These are phyloP conservation scores for Nepenthes mirabilis DNA, from an alignment of 148 eudicot genomes.

Conservation along the genomic window DNA sequence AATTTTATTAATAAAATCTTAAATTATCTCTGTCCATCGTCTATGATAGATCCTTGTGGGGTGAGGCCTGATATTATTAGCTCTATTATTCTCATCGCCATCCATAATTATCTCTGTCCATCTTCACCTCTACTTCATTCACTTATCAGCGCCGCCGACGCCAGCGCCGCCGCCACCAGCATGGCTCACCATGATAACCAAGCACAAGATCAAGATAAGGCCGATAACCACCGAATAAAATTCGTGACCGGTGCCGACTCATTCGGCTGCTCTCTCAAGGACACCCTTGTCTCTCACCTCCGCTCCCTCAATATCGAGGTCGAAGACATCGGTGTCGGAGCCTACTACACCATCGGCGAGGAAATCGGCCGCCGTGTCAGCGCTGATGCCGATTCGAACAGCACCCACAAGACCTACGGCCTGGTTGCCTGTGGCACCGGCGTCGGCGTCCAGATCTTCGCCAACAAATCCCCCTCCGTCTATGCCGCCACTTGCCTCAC, in stretches of 20 bases:
- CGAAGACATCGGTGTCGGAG: slow-evolving; percentile 69
- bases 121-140: too few relatives aligned
- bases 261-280: slow-evolving; percentile 55
- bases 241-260: slow-evolving; percentile 80
- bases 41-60: too few relatives aligned
- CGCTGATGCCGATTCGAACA: slow-evolving; percentile 10
- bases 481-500: slow-evolving; percentile 65
- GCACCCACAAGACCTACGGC: slow-evolving; percentile 30
- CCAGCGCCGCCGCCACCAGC: background rate
- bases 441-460: slow-evolving; percentile 69
- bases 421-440: slow-evolving; percentile 80
- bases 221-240: slow-evolving; percentile 25
- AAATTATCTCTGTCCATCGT: too few relatives aligned
- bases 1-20: too few relatives aligned
- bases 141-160: background rate
- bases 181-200: background rate
- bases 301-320: slow-evolving; percentile 55
- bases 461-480: slow-evolving; percentile 67
- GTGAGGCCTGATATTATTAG: too few relatives aligned
- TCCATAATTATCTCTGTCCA: too few relatives aligned
- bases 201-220: slow-evolving; percentile 11
- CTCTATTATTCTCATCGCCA: too few relatives aligned
- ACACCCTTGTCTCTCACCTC: slow-evolving; percentile 54
- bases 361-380: slow-evolving; percentile 53
- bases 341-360: slow-evolving; percentile 64